Conservation (phyloP, 306 rosid genomes). For the Gynostemma pentaphyllum region DNA sequence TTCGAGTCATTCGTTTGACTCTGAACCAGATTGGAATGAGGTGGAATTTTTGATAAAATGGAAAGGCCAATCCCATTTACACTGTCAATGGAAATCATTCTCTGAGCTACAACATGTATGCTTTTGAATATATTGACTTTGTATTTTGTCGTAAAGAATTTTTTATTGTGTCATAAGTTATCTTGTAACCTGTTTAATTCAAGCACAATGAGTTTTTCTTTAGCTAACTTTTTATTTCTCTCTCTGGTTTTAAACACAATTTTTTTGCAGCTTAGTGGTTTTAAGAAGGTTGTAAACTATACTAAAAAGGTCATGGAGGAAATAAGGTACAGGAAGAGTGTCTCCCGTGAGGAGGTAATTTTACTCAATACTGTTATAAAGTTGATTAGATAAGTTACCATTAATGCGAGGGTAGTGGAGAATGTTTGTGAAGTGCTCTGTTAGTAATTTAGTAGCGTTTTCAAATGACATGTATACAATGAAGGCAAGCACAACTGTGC, state of each 20-base stretch:
- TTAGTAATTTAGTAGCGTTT: background rate
- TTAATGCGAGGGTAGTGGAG: background rate
- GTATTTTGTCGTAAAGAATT: background rate
- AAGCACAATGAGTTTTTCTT: background rate
- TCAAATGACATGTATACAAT: background rate
- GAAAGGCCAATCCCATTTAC: constrained; percentile 99
- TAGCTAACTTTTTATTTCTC: constrained; percentile 11
- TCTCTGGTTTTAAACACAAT: constrained; percentile 7
- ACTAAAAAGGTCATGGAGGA: constrained; percentile 82
- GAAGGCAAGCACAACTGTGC: background rate
- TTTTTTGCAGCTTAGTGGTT: constrained; percentile 88
- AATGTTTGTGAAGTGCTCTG: background rate
- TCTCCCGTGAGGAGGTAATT: constrained; percentile 93
- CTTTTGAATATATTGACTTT: constrained; percentile 15
- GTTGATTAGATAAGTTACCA: background rate
- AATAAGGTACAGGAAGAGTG: constrained; percentile 57
- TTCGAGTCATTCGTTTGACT: constrained; percentile 70
- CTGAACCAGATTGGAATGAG: constrained; percentile 75
- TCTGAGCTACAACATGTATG: constrained; percentile 92
- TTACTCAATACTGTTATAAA: constrained; percentile 1
- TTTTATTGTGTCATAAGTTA: background rate
- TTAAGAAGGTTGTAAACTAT: constrained; percentile 90
- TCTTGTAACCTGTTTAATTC: no score
- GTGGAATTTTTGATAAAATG: constrained; percentile 89
- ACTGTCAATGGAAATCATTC: constrained; percentile 92